A percentile compares a stretch with the other conserved stretches of the same genome.
Conservation (phyloP, 1,284 basidiomycete genomes). For the Ustilago esculenta region DNA sequence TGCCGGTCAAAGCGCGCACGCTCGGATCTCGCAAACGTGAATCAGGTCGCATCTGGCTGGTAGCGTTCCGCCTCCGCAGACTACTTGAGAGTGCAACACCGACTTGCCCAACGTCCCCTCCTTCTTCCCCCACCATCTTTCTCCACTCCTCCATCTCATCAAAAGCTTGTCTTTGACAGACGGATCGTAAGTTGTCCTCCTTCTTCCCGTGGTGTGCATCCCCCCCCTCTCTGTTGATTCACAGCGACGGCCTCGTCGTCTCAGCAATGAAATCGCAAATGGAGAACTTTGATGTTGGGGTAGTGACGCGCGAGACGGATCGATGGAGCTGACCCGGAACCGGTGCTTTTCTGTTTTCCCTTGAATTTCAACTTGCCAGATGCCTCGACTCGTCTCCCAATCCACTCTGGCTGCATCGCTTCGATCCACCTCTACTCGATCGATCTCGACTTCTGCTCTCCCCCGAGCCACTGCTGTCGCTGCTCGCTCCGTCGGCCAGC, state of each 20-base stretch:
- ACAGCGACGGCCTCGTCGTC: too few species aligned
- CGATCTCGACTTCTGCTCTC: conserved; percentile 48
- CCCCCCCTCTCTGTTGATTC: neutral
- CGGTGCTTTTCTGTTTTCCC: neutral
- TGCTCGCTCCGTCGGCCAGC: conserved; percentile 31
- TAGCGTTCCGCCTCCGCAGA: neutral
- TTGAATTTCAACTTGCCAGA: conserved; percentile 9
- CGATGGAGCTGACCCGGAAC: too few species aligned
- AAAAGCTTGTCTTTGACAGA: conserved; percentile 10
- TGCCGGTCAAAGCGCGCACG: conserved; percentile 15
- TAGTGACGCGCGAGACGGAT: too few species aligned
- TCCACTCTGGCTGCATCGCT: conserved; percentile 50
- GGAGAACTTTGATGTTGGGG: too few species aligned
- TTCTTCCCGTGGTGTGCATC: neutral
- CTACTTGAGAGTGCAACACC: conserved; percentile 13
- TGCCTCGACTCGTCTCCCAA: conserved; percentile 54
- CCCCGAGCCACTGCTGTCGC: conserved; percentile 35
- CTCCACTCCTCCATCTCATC: conserved; percentile 2
- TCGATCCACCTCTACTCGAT: conserved; percentile 48
- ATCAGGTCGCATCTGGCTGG: neutral
- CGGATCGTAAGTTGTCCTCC: conserved; percentile 32
- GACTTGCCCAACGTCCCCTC: neutral
- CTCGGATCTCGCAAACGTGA: conserved; percentile 15
- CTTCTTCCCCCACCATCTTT: conserved; percentile 12
- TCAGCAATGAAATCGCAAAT: too few species aligned